Percentiles rank a stretch among this genome's conserved stretches.
Evolutionary conservation across 352 stramenopile species (phyloP).

Genomic region (Globisporangium paddicum): DNA sequence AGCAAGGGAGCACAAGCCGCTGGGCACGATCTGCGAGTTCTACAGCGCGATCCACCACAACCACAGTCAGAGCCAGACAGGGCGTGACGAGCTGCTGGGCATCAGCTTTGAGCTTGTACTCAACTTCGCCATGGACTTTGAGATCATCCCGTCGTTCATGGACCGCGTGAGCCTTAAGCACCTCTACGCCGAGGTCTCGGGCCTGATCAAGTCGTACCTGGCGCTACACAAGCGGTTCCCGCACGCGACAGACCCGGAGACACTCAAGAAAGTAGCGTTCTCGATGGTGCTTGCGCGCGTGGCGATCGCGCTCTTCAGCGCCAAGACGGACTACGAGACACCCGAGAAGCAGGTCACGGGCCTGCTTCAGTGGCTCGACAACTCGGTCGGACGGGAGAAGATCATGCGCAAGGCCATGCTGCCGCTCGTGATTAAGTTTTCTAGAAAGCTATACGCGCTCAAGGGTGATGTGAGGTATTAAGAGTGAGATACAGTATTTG

Average conservation of each 20-base stretch:
- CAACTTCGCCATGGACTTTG: conserved; percentile 75
- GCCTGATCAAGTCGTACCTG: conserved; percentile 60
- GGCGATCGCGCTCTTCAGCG: conserved; percentile 63
- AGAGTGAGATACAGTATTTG: too few relatives aligned
- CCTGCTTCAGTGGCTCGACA: conserved; percentile 75
- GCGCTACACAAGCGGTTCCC: conserved; percentile 48
- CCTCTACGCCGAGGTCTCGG: conserved; percentile 53
- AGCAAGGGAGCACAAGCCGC: conserved; percentile 56
- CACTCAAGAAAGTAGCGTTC: conserved; percentile 70
- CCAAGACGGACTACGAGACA: conserved; percentile 65
- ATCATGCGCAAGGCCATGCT: conserved; percentile 60
- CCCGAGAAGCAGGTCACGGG: conserved; percentile 64
- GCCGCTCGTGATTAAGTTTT: conserved; percentile 72
- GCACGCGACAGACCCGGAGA: conserved; percentile 50
- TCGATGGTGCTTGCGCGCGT: conserved; percentile 55
- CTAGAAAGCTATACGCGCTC: conserved; percentile 53
- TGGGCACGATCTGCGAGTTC: conserved; percentile 69
- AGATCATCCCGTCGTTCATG: conserved; percentile 78
- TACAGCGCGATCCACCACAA: conserved; percentile 45
- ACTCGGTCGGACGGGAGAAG: conserved; percentile 61
- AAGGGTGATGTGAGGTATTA: conserved; percentile 15
- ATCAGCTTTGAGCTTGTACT: conserved; percentile 64
- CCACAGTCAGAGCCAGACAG: not conserved
- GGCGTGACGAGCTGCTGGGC: conserved; percentile 47
- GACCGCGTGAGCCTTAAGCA: conserved; percentile 72